Base-by-base conservation (phyloP, 2,329 filamentous ascomycete species). In the Knufia fluminis region DNA sequence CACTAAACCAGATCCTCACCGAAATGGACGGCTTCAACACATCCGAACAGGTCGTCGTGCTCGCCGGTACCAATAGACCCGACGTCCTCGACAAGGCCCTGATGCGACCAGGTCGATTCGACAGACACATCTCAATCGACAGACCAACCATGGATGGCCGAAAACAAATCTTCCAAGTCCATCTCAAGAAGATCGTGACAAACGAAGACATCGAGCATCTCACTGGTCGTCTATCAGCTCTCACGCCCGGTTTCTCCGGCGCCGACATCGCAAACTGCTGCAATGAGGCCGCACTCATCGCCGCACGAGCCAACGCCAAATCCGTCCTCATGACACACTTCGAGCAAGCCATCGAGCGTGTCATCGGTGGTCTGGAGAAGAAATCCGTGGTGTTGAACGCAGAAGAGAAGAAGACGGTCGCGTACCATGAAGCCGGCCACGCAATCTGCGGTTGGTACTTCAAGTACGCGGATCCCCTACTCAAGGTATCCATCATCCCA, bases 1-100 rank as follows among this genome's bases (percentile, higher is more conserved):
- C 92, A 0, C 81, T 98, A 23, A 98, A 98, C 41, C 92, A 98
- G 71, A 97, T 98, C 54, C 74, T 98, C 48, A 98, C 92, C 0
- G 92, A 98, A 68, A 98, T 98, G 92, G 92, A 98, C 65, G 92
- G 91, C 51, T 97, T 97, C 80, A 96, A 96, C 69, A 97, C 91
- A 6, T 80, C 84, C 1, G 91, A 97, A 62, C 91, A 97, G 70
- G 86, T 98, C 36, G 91, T 98, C 47, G 92, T 98, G 26, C 78
- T 98, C 54, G 92, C 92, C 43, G 92, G 92, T 71, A 98, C 92
- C 49, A 98, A 98, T 71, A 79, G 92, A 70, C 85, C 89, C 9
- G 92, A 98, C 66, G 82, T 97, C 42, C 78, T 98, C 36, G 92
- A 98, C 67, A 89, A 92, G 72, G 92, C 92, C 6, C 73, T 98